phyloP scores from a whole-genome alignment of 169 alveolate genomes.

The Eimeria praecox region DNA sequence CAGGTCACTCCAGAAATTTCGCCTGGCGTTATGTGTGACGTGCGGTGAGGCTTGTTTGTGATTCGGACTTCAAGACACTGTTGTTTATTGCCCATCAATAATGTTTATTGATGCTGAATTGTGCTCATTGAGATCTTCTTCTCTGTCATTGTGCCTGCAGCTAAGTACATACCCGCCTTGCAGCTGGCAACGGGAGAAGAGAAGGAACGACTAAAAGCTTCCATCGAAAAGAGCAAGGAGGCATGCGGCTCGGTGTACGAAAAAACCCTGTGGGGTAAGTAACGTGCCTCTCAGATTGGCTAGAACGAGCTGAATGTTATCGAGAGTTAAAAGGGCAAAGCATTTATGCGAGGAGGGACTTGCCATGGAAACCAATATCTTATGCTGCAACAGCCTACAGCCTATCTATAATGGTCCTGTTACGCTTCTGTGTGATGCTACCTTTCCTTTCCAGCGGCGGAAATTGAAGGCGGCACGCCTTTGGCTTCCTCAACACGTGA shows the following conservation, averaged over 20 bases:
- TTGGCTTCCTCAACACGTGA: conserved; percentile 55
- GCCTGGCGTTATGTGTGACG: conserved; percentile 33
- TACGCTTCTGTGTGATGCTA: background rate
- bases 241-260: conserved; percentile 30
- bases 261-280: conserved; percentile 17
- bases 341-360: too few relatives aligned
- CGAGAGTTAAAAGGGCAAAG: background rate
- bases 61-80: background rate
- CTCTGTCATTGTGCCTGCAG: background rate
- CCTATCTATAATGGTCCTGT: too few relatives aligned
- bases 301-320: background rate
- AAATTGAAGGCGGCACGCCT: conserved; percentile 59
- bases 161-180: conserved; percentile 57
- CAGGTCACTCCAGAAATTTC: conserved; percentile 25
- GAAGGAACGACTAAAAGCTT: background rate
- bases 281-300: background rate
- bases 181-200: conserved; percentile 64
- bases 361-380: too few relatives aligned
- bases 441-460: background rate
- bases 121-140: background rate
- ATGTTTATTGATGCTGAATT: background rate
- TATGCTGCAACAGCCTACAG: too few relatives aligned
- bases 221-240: conserved; percentile 61
- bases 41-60: conserved; percentile 45
- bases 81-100: background rate